Evolutionary conservation across 768 basidiomycete species (phyloP).

Genomic region (Boletus vinaceobasis): DNA sequence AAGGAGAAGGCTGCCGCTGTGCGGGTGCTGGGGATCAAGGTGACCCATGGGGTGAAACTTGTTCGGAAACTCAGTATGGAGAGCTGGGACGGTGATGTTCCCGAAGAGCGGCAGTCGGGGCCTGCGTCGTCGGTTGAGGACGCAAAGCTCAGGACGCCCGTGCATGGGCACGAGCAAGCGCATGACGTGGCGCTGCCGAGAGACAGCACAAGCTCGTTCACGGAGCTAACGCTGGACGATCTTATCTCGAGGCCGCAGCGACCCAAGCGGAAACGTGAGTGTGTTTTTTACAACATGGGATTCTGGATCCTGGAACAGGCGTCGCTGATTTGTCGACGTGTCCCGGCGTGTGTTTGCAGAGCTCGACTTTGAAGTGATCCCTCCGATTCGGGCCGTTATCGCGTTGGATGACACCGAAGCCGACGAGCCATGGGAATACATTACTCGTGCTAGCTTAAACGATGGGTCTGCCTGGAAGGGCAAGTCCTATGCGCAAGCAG

Average conservation of each 20-base stretch:
- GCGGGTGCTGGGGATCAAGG: constrained; percentile 21
- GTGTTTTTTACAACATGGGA: neutral
- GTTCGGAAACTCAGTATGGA: constrained; percentile 27
- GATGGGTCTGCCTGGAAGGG: constrained; percentile 30
- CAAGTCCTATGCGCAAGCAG: constrained; percentile 33
- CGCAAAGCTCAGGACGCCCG: neutral
- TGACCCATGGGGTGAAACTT: constrained; percentile 12
- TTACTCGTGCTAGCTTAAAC: constrained; percentile 26
- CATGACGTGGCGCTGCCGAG: constrained; percentile 2
- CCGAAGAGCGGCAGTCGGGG: neutral
- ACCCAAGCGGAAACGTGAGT: constrained; percentile 26
- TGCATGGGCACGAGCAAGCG: neutral
- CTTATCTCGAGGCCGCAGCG: constrained; percentile 23
- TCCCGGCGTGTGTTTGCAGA: constrained; percentile 6
- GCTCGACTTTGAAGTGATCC: constrained; percentile 29
- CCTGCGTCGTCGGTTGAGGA: neutral
- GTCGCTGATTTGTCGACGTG: neutral
- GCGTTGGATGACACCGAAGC: constrained; percentile 28
- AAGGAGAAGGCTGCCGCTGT: constrained; percentile 25
- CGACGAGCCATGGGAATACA: constrained; percentile 33
- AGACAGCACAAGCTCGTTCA: constrained; percentile 7
- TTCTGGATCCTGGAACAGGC: neutral
- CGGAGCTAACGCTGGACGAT: constrained; percentile 26
- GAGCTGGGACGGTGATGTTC: constrained; percentile 27
- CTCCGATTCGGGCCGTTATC: constrained; percentile 31